Evolutionary conservation across 768 basidiomycete genomes (phyloP), one percentile per base, ranked within the genome.

Genomic region (Pulveroboletus frians): DNA sequence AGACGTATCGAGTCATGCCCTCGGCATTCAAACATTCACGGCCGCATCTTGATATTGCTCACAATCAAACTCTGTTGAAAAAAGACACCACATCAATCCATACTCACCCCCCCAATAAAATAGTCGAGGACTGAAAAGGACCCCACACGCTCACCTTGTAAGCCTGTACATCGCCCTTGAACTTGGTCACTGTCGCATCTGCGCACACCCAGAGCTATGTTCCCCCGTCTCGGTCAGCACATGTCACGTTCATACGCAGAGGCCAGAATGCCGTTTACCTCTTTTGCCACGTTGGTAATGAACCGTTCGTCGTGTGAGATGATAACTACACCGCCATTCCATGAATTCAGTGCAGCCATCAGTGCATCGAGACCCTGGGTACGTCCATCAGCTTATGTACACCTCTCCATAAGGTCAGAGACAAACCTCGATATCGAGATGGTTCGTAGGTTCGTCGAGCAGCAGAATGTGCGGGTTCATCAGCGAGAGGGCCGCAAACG

Each of bases 401-500:
- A 32, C 30, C 13, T 31, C 7, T 13, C 30, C 13, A 32, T 14
- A 32, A 6, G 14, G 1, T 11, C 17, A 20, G 35, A n/a, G 13
- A 53, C 55, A 47, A 50, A 84, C 87, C 75, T 92, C 90, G 52
- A 94, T 92, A 86, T 95, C 93, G 63, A 94, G 73, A 70, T 95
- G 94, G 76, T 95, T 95, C 59, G 92, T 92, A 48, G 92, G 92
- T 85, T 99, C 96, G 68, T 99, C 96, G 46, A 99, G 79, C 54
- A 98, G 72, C 53, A 99, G 69, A 52, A 99, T 80, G 64, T 99
- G 96, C 8, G 96, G 96, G 47, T 80, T 81, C 66, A 87, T 87
- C 61, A 97, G 71, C 37, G 89, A 93, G 39, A 95, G 67, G 17
- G 84, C 76, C 3, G 94, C 83, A 69, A 98, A 98, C 1, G 93